Conservation (phyloP, 305 asterid genomes). For the Fraxinus ornus region DNA sequence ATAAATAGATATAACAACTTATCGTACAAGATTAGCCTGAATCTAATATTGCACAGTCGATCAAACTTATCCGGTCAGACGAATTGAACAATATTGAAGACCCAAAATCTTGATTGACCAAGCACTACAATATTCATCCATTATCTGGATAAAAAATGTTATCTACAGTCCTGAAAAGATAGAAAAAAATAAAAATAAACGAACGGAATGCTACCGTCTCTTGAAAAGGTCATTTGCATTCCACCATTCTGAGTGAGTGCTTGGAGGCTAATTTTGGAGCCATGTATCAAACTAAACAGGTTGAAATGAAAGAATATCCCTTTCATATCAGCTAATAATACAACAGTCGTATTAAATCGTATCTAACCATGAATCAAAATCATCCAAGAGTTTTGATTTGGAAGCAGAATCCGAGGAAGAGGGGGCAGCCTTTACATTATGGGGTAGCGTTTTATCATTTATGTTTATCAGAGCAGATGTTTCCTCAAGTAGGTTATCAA, state of each 20-base stretch:
- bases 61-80: background rate
- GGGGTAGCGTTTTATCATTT: constrained; percentile 19
- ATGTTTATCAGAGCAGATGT: constrained; percentile 33
- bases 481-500: constrained; percentile 62
- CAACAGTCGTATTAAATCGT: background rate
- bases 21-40: too few relatives aligned
- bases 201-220: background rate
- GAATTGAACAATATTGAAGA: background rate
- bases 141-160: too few relatives aligned
- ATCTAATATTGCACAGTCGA: too few relatives aligned
- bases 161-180: background rate
- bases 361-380: constrained; percentile 2
- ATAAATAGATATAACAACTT: too few relatives aligned
- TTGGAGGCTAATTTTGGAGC: background rate
- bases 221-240: background rate
- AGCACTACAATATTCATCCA: background rate
- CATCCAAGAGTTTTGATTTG: constrained; percentile 45
- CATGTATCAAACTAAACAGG: background rate
- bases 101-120: background rate
- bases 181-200: background rate
- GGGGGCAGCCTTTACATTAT: constrained; percentile 25
- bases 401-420: constrained; percentile 34
- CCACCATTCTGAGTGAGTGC: background rate
- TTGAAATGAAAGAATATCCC: background rate
- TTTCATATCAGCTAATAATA: background rate